These are phyloP conservation scores for Metrosideros polymorpha DNA, from an alignment of 441 rosid genomes.

Conservation along the genomic window DNA sequence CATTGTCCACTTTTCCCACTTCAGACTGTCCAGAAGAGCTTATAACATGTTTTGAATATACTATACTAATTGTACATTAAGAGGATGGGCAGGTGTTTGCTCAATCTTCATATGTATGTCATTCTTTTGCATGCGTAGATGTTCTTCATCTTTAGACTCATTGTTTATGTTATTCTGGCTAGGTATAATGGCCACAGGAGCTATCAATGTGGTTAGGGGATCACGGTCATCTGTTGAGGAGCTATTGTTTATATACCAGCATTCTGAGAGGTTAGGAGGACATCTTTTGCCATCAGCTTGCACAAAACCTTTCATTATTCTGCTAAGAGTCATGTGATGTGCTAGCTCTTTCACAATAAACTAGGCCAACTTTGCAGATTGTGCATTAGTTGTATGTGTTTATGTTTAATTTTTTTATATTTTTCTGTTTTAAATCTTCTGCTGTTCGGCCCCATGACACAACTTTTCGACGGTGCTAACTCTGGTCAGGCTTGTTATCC, in stretches of 20 bases:
- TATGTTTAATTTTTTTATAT: background rate
- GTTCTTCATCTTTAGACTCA: background rate
- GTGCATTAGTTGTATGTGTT: background rate
- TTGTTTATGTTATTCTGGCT: background rate
- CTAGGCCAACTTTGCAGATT: background rate
- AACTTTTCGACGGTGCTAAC: background rate
- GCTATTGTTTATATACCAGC: constrained; percentile 68
- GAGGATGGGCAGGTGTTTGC: background rate
- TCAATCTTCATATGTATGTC: background rate
- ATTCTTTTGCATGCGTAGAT: background rate
- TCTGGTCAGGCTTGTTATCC: background rate
- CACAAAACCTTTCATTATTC: background rate
- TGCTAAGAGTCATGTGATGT: background rate
- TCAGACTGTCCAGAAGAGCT: background rate
- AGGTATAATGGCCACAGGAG: constrained; percentile 89
- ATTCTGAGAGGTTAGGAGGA: constrained; percentile 64
- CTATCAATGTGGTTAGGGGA: constrained; percentile 87
- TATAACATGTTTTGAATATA: background rate
- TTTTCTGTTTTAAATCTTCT: background rate
- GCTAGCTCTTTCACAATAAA: background rate
- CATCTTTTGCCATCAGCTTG: background rate
- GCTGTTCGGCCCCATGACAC: background rate
- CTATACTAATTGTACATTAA: background rate
- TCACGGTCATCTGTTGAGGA: constrained; percentile 72
- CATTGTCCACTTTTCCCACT: too few relatives aligned